phyloP scores from a whole-genome alignment of 2,329 filamentous ascomycete species.

The Diaporthe vaccinii region DNA sequence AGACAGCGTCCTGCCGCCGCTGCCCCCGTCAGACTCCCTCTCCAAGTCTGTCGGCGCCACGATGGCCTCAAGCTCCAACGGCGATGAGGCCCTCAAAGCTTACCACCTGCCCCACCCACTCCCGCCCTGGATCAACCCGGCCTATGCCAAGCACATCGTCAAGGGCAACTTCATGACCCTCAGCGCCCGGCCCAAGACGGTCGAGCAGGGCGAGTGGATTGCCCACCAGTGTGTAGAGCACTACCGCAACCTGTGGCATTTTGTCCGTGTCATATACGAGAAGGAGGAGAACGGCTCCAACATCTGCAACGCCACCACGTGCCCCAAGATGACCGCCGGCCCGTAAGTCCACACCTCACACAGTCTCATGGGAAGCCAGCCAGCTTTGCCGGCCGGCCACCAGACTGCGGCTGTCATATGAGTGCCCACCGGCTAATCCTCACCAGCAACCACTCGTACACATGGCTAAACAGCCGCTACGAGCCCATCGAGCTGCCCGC shows the following conservation, averaged over 20 bases:
- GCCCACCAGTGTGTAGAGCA: constrained; percentile 91
- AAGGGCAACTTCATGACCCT: constrained; percentile 94
- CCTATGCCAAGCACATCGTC: constrained; percentile 81
- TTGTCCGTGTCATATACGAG: constrained; percentile 84
- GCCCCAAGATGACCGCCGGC: constrained; percentile 88
- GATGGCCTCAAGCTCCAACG: constrained; percentile 46
- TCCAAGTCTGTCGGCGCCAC: constrained; percentile 44
- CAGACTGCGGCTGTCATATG: constrained; percentile 38
- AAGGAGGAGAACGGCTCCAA: constrained; percentile 77
- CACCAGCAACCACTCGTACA: constrained; percentile 79
- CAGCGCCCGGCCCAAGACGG: constrained; percentile 84
- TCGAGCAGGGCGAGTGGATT: constrained; percentile 89
- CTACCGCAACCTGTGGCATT: constrained; percentile 83
- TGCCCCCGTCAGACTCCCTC: constrained; percentile 46
- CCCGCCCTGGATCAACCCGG: constrained; percentile 76
- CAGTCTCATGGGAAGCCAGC: not conserved
- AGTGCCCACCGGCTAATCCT: not conserved
- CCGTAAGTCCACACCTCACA: constrained; percentile 67
- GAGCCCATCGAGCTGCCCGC: constrained; percentile 85
- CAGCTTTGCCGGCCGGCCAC: not conserved
- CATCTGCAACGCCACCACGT: constrained; percentile 82
- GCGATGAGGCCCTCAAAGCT: constrained; percentile 48
- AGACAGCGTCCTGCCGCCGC: constrained; percentile 43
- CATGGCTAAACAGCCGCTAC: constrained; percentile 84
- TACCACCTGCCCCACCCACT: constrained; percentile 54